These are phyloP conservation scores for Primulina eburnea DNA, from an alignment of 257 asterid genomes.

Conservation along the genomic window DNA sequence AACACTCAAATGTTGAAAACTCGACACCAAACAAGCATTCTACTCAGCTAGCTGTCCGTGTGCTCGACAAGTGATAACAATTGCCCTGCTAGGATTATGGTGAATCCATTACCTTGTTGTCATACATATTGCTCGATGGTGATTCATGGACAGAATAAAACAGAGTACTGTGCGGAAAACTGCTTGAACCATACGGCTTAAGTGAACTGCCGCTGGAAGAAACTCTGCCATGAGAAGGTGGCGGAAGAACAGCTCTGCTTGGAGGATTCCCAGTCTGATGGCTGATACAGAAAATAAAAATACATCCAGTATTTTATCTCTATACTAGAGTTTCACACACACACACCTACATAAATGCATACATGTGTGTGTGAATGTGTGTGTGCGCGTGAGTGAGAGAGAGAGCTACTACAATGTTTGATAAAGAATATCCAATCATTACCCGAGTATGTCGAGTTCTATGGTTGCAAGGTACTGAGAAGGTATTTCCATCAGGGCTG, in stretches of 20 bases:
- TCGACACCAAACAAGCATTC: not conserved
- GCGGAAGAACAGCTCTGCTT: no score
- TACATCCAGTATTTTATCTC: no score
- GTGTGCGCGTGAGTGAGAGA: no score
- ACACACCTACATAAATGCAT: no score
- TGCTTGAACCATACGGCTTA: slow-evolving; percentile 32
- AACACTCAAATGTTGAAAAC: not conserved
- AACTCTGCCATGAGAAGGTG: slow-evolving; percentile 20
- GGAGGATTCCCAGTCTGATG: slow-evolving; percentile 31
- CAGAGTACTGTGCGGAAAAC: slow-evolving; percentile 28
- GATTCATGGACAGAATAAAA: slow-evolving; percentile 23
- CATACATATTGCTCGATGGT: slow-evolving; percentile 35
- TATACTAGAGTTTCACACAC: no score
- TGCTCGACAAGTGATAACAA: not conserved
- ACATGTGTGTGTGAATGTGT: no score
- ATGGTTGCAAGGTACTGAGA: no score
- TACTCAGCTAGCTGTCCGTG: not conserved
- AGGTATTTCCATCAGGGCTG: no score
- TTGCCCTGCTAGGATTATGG: not conserved
- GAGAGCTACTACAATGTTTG: not conserved
- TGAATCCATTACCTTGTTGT: slow-evolving; percentile 38
- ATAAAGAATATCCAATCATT: not conserved
- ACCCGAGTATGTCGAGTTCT: no score
- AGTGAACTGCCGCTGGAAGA: slow-evolving; percentile 21
- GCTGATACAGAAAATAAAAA: slow-evolving; percentile 25